These are phyloP conservation scores for Tetrapyrgos nigripes DNA, from an alignment of 1,284 basidiomycete genomes.

Conservation along the genomic window DNA sequence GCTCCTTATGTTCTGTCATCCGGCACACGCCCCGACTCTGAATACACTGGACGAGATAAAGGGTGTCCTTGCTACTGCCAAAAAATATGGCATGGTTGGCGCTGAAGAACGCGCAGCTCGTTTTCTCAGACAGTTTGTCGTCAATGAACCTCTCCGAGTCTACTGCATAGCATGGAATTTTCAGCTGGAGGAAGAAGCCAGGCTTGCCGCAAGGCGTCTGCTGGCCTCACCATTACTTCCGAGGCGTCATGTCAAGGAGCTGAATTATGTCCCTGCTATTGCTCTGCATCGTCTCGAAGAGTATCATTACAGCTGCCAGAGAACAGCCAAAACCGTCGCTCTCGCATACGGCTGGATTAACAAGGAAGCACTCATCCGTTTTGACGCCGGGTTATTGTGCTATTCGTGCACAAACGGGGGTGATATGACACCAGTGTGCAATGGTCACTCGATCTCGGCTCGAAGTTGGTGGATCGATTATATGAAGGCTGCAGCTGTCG, in stretches of 20 bases:
- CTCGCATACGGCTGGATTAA: no score
- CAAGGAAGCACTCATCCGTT: no score
- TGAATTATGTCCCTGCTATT: background rate
- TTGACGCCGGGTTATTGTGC: no score
- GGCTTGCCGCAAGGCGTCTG: background rate
- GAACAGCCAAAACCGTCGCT: no score
- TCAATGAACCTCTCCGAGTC: background rate
- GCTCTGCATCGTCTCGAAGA: background rate
- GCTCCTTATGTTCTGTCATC: constrained; percentile 35
- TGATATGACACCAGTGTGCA: no score
- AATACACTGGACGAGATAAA: constrained; percentile 1
- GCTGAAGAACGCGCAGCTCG: background rate
- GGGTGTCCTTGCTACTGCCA: background rate
- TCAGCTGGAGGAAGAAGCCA: background rate
- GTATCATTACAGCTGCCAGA: background rate
- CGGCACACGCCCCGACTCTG: constrained; percentile 10
- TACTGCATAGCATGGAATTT: background rate
- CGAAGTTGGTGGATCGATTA: constrained; percentile 20
- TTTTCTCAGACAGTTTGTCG: background rate
- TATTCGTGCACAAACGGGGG: no score
- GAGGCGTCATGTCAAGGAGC: background rate
- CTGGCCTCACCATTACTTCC: background rate
- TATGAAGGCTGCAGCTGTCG: constrained; percentile 10
- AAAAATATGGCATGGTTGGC: background rate
- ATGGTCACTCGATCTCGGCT: background rate